These are phyloP conservation scores for Daldinia concentrica DNA, from an alignment of 495 filamentous ascomycete genomes.

Conservation along the genomic window DNA sequence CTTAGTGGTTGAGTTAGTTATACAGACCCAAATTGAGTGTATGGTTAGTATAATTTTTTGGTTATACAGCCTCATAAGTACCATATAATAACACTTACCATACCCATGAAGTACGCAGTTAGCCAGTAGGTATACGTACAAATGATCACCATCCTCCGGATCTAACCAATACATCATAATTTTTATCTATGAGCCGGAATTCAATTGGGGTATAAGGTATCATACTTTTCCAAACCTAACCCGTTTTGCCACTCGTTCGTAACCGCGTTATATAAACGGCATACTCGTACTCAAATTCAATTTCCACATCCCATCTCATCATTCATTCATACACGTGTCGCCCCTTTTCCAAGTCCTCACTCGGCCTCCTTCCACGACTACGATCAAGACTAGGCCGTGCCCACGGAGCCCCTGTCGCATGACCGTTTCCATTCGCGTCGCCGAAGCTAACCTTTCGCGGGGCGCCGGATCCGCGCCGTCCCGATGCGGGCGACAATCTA, in stretches of 20 bases:
- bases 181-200: neutral
- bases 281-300: neutral
- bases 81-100: neutral
- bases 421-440: slow-evolving; percentile 20
- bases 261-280: neutral
- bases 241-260: neutral
- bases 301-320: neutral
- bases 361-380: slow-evolving; percentile 26
- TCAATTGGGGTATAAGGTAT: slow-evolving; percentile 3
- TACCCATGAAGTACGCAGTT: neutral
- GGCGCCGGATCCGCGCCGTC: slow-evolving; percentile 8
- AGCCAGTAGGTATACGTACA: neutral
- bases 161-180: neutral
- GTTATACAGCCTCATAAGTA: neutral
- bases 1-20: neutral
- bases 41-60: too few relatives aligned
- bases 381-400: slow-evolving; percentile 32
- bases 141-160: neutral
- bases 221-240: neutral
- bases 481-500: slow-evolving; percentile 32
- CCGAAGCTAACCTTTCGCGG: slow-evolving; percentile 33
- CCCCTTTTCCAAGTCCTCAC: slow-evolving; percentile 44
- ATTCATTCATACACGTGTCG: slow-evolving; percentile 7
- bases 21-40: too few relatives aligned
- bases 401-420: slow-evolving; percentile 25